A percentile compares a stretch with the other conserved stretches of the same genome.
These are phyloP conservation scores for Lotus japonicus DNA, from an alignment of 306 rosid genomes.

Conservation along the genomic window DNA sequence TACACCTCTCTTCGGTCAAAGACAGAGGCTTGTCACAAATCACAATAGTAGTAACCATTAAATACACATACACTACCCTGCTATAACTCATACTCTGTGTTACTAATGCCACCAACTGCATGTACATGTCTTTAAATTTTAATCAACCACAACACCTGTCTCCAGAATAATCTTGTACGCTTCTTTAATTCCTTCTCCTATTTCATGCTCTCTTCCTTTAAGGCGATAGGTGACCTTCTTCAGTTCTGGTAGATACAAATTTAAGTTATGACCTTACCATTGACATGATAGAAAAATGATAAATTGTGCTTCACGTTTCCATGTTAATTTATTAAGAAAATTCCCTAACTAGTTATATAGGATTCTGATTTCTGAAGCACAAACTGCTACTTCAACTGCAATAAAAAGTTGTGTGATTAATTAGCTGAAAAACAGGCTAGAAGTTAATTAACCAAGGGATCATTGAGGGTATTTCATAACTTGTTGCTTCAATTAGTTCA, in stretches of 20 bases:
- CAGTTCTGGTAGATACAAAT: not conserved
- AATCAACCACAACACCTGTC: not conserved
- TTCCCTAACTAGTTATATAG: no score
- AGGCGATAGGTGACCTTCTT: conserved; percentile 6
- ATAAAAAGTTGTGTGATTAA: not conserved
- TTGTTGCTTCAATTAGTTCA: conserved; percentile 1
- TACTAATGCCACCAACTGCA: conserved; percentile 23
- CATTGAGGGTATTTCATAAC: not conserved
- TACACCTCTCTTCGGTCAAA: not conserved
- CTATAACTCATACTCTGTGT: not conserved
- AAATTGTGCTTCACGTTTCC: conserved; percentile 11
- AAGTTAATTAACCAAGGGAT: not conserved
- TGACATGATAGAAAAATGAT: not conserved
- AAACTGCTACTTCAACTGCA: not conserved
- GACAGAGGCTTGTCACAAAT: not conserved
- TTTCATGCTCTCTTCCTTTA: not conserved
- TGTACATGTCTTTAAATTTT: conserved; percentile 23
- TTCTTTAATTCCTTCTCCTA: not conserved
- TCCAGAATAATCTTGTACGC: not conserved
- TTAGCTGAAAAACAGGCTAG: not conserved
- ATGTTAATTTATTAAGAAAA: not conserved
- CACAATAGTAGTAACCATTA: not conserved
- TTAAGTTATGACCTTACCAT: conserved; percentile 8
- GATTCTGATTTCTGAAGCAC: no score
- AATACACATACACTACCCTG: not conserved